Conservation (phyloP, 2,329 filamentous ascomycete species). For the Metarhizium album region DNA sequence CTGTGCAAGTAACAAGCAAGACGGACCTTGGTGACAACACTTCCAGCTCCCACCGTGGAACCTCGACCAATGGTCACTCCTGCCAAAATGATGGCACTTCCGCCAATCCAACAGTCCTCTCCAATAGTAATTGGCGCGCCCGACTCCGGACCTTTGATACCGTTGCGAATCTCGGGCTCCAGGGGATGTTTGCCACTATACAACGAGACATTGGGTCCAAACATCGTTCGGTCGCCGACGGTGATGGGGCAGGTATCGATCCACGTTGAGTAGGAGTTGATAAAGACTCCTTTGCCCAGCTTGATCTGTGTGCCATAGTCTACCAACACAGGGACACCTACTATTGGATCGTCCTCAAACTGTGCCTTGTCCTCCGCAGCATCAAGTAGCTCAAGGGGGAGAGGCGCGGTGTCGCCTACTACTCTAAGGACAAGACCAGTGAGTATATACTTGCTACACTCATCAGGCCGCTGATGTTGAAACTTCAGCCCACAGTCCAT, state of each 20-base stretch:
- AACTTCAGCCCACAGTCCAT: neutral
- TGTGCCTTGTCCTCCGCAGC: conserved; percentile 5
- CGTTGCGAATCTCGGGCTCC: conserved; percentile 63
- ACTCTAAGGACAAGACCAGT: neutral
- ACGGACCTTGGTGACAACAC: conserved; percentile 70
- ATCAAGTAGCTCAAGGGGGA: conserved; percentile 4
- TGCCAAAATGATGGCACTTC: conserved; percentile 58
- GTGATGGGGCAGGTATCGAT: conserved; percentile 67
- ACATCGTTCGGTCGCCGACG: conserved; percentile 65
- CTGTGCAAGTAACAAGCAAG: conserved; percentile 45
- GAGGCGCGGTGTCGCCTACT: conserved; percentile 3
- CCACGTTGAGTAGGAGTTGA: conserved; percentile 65
- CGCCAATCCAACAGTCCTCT: conserved; percentile 73
- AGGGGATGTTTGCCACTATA: conserved; percentile 68
- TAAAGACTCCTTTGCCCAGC: conserved; percentile 55
- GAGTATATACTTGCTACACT: too few species aligned
- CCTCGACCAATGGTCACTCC: conserved; percentile 72
- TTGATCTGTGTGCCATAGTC: conserved; percentile 23
- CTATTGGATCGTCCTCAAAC: conserved; percentile 8
- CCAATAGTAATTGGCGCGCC: conserved; percentile 66
- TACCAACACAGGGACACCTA: conserved; percentile 11
- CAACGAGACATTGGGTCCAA: conserved; percentile 70
- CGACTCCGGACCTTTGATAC: conserved; percentile 61
- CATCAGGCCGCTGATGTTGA: neutral
- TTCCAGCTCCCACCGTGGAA: conserved; percentile 65